Evolutionary conservation across 495 filamentous ascomycete genomes (phyloP), one percentile per base, ranked within the genome.

Genomic region (Penicillium subrubescens): DNA sequence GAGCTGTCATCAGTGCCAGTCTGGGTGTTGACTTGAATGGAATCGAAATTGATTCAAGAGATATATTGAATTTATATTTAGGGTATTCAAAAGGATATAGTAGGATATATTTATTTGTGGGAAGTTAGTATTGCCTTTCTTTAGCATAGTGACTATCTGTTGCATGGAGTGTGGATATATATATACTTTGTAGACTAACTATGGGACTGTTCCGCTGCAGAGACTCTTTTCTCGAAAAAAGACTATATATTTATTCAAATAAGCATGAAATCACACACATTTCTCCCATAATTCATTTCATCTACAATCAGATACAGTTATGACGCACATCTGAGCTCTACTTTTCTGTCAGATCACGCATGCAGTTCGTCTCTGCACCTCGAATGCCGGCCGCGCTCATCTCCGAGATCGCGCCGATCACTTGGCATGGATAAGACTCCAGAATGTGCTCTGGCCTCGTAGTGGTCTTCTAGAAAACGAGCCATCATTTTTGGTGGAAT

Each of bases 401-500:
- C 33, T 60, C 59, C 59, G 59, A 60, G 59, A 60, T 60, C 33
- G 59, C 46, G 59, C 59, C 59, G 59, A 60, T 60, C 59, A 41
- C 43, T 34, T 48, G 14, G 41, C 27, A 23, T 48, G 44, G 44
- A n/a, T 12, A 23, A 48, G 3, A 10, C 44, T 41, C 37, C 37
- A 17, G 44, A 25, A 48, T 54, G 25, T 19, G 14, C 51, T 33
- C 31, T n/a, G 53, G 21, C 25, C 31, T 25, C 41, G 12, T 37
- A 52, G 15, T 34, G 59, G 58, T 51, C 46, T 60, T 60, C 59
- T 60, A 60, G 59, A 60, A 60, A 17, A 15, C 12, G 2, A 27
- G 25, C 48, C 21, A 23, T 14, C 48, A 31, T 52, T 31, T 21
- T 52, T 31, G 46, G 14, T 29, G 33, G 29, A 14, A 37, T 37